These are phyloP conservation scores for Moesziomyces sp. DNA, from an alignment of 1,284 basidiomycete genomes.

Conservation along the genomic window DNA sequence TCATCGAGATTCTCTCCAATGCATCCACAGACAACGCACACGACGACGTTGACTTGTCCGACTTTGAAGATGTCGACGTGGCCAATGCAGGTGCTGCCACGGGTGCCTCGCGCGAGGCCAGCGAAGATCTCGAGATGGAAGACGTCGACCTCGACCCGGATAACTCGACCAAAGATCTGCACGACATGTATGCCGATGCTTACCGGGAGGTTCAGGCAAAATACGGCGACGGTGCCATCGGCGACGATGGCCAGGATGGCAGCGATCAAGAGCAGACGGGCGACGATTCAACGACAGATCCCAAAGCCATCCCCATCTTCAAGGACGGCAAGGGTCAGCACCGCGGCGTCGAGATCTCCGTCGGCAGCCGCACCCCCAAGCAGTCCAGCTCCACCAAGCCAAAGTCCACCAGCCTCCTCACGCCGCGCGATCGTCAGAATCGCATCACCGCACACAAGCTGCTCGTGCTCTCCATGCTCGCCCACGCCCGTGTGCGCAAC, in stretches of 20 bases:
- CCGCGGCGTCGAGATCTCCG: slow-evolving; percentile 44
- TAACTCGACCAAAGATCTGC: slow-evolving; percentile 22
- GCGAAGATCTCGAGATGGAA: slow-evolving; percentile 50
- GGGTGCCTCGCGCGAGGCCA: slow-evolving; percentile 12
- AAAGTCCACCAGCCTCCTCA: slow-evolving; percentile 51
- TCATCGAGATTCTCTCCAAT: slow-evolving; percentile 36
- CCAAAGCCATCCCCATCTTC: slow-evolving; percentile 38
- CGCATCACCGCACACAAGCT: slow-evolving; percentile 63
- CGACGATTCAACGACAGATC: slow-evolving; percentile 1
- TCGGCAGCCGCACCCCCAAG: slow-evolving; percentile 18
- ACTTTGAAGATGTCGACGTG: slow-evolving; percentile 55
- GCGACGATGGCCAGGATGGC: slow-evolving; percentile 19
- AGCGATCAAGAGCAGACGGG: slow-evolving; percentile 20
- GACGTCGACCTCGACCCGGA: slow-evolving; percentile 53
- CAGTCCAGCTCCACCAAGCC: slow-evolving; percentile 30
- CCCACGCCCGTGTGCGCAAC: slow-evolving; percentile 81
- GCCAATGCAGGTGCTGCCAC: slow-evolving; percentile 1
- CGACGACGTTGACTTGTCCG: slow-evolving; percentile 42
- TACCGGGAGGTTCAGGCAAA: slow-evolving; percentile 43
- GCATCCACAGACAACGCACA: slow-evolving; percentile 20
- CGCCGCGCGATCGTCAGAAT: slow-evolving; percentile 61
- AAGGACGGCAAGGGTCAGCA: slow-evolving; percentile 60
- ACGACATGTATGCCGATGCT: slow-evolving; percentile 50
- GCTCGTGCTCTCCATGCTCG: slow-evolving; percentile 75
- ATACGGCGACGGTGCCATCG: slow-evolving; percentile 18